These are phyloP conservation scores for Stentor coeruleus DNA, from an alignment of 73 alveolate species.

Conservation along the genomic window DNA sequence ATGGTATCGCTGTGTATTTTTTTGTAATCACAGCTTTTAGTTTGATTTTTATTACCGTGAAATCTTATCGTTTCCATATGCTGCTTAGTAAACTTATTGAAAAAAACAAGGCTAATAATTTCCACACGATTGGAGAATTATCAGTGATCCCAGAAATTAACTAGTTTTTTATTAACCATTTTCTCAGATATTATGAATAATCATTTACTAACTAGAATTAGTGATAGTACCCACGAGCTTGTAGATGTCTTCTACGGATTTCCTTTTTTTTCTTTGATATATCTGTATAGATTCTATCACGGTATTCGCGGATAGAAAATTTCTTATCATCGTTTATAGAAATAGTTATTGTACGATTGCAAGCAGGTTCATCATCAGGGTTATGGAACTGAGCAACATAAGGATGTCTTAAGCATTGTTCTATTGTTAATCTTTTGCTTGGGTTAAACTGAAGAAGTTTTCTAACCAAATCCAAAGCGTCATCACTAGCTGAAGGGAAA, in stretches of 20 bases:
- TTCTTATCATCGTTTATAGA: constrained; percentile 75
- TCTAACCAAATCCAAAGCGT: constrained; percentile 49
- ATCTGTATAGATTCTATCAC: constrained; percentile 62
- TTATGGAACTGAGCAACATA: constrained; percentile 82
- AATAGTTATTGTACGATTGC: constrained; percentile 69
- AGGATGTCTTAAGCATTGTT: constrained; percentile 79
- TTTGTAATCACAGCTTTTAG: neutral
- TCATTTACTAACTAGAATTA: too few species aligned
- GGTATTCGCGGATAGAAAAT: constrained; percentile 62
- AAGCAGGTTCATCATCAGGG: constrained; percentile 77
- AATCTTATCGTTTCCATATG: neutral
- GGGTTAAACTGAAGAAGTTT: constrained; percentile 66
- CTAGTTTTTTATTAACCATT: too few species aligned
- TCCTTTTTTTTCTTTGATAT: constrained; percentile 71
- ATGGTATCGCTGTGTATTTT: neutral
- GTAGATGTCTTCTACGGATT: constrained; percentile 56
- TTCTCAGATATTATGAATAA: too few species aligned
- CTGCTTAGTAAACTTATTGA: neutral
- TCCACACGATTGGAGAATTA: too few species aligned
- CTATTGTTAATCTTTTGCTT: constrained; percentile 68
- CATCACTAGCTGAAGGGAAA: constrained; percentile 48
- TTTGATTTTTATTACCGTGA: neutral
- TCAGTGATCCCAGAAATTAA: too few species aligned
- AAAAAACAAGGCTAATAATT: too few species aligned
- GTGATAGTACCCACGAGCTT: constrained; percentile 30